Conservation (phyloP, 2,329 filamentous ascomycete species). For the Colletotrichum endophyticum region DNA sequence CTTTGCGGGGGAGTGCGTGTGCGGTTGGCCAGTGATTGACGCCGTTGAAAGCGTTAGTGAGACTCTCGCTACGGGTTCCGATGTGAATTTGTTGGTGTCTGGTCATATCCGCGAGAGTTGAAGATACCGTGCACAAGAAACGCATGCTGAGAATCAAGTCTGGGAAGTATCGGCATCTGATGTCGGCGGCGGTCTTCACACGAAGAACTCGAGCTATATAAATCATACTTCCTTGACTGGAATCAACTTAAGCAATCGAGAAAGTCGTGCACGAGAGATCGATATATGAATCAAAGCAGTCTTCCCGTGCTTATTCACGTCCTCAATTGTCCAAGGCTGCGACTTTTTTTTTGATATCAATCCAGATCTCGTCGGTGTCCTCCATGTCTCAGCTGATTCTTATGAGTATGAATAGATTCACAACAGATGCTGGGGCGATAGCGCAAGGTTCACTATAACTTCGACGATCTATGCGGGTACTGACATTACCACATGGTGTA, state of each 20-base stretch:
- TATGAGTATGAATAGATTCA: too few species aligned
- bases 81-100: not conserved
- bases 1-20: not conserved
- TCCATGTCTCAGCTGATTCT: too few species aligned
- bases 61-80: not conserved
- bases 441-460: too few species aligned
- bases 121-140: fast-evolving
- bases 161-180: not conserved
- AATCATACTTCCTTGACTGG: not conserved
- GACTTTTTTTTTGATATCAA: too few species aligned
- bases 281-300: fast-evolving
- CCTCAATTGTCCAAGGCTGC: too few species aligned
- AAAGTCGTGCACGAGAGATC: not conserved
- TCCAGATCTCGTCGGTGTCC: too few species aligned
- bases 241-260: fast-evolving
- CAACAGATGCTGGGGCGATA: too few species aligned
- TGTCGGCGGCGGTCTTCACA: not conserved
- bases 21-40: not conserved
- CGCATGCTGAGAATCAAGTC: fast-evolving
- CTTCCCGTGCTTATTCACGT: too few species aligned
- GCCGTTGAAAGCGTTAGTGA: not conserved
- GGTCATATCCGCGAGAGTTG: not conserved
- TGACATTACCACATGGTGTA: too few species aligned
- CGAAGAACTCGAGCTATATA: not conserved
- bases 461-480: too few species aligned